phyloP scores from a whole-genome alignment of 352 stramenopile species.

The Blastocystis sp. region DNA sequence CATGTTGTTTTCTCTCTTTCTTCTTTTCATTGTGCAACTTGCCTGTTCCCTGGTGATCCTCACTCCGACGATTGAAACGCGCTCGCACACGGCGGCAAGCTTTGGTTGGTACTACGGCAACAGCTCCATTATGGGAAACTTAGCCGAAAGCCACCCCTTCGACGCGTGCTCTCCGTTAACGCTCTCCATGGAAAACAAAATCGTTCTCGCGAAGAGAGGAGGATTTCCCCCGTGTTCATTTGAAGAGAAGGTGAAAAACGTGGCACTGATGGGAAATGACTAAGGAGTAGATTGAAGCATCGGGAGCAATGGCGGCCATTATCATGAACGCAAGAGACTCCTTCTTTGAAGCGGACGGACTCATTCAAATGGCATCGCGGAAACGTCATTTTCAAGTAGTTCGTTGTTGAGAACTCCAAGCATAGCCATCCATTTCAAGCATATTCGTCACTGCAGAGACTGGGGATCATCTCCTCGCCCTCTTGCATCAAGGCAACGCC shows the following conservation, averaged over 20 bases:
- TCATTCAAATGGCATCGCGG: constrained; percentile 42
- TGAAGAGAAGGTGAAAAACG: constrained; percentile 31
- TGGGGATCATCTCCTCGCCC: not conserved
- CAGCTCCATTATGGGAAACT: not conserved
- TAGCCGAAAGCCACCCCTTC: constrained; percentile 17
- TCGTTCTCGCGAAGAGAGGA: constrained; percentile 40
- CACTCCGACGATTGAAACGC: not conserved
- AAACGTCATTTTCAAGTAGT: not conserved
- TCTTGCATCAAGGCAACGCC: not conserved
- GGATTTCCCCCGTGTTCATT: constrained; percentile 13
- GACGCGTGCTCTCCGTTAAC: constrained; percentile 20
- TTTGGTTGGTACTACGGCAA: constrained; percentile 47
- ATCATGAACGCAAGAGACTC: constrained; percentile 36
- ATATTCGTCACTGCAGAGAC: constrained; percentile 29
- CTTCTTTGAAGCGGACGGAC: not conserved
- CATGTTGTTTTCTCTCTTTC: not conserved
- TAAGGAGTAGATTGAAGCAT: constrained; percentile 17
- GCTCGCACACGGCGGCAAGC: not conserved
- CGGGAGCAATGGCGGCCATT: constrained; percentile 27
- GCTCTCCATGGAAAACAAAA: not conserved
- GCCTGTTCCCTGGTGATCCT: not conserved
- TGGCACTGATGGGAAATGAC: not conserved
- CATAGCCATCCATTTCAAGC: constrained; percentile 14
- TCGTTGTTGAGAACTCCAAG: no score
- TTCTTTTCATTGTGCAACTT: not conserved